Evolutionary conservation across 805 yeast species (phyloP), one percentile per base, ranked within the genome.

Genomic region (Wickerhamomyces chambardii): DNA sequence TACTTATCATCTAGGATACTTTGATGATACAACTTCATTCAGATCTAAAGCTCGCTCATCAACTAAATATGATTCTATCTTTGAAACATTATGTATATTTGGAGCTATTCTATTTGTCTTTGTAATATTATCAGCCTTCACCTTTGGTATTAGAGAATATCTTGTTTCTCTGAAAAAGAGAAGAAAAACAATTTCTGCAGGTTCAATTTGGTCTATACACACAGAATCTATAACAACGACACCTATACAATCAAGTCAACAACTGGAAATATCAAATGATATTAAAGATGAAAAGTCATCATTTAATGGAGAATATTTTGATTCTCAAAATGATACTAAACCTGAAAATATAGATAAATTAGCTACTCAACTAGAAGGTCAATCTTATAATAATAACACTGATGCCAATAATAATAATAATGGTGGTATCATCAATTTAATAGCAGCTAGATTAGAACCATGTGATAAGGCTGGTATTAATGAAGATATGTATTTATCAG

Each of bases 101-200:
- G 37, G 44, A 10, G 42, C 41, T 6, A 27, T 55, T 12, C 18
- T 53, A 4, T 33, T 45, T 11, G 35, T 17, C 1, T 38, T 44
- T 9, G 17, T 40, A 7, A 16, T 55, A 3, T 3, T 52, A 2
- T 40, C 58, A 1, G 45, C 39, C 11, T 17, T 45, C 3, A 30
- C 42, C 6, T 56, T 53, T 36, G 46, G 46, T 2, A 24, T 55
- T 3, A 43, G 62, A 36, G 63, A 58, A 40, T 58, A 55, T 29
- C 29, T 34, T 3, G 42, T 39, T 32, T 47, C 51, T 15, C 26
- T 45, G 39, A 41, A 36, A 17, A 35, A 28, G 14, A 41, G 48
- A 33, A 44, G 40, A 30, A 39, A 40, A n/a, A 31, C 36, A 28
- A 11, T 32, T 12, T 42, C 47, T 4, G 40, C 41, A 35, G 51